A percentile compares a stretch with the other conserved stretches of the same genome.
phyloP scores from a whole-genome alignment of 805 yeast genomes.

The Blastobotrys chiropterorum region DNA sequence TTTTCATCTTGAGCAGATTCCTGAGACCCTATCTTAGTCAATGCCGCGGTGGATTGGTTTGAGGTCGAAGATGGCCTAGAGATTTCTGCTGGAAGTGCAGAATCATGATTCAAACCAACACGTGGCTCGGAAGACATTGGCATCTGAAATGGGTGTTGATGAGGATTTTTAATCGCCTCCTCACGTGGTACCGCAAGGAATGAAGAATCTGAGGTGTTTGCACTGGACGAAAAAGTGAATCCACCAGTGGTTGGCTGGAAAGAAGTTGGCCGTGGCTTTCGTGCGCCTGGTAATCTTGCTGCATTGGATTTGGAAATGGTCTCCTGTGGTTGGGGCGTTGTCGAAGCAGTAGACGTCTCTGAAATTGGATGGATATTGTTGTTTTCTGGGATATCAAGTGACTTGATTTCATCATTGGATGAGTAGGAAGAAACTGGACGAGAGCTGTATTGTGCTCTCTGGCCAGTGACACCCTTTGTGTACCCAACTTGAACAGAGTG shows the following conservation, averaged over 20 bases:
- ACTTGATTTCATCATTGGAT: slow-evolving; percentile 17
- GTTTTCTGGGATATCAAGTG: slow-evolving; percentile 19
- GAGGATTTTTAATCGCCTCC: not conserved
- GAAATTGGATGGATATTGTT: not conserved
- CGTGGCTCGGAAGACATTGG: slow-evolving; percentile 29
- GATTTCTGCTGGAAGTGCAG: slow-evolving; percentile 31
- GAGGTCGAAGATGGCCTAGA: slow-evolving; percentile 25
- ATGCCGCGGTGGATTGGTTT: slow-evolving; percentile 10
- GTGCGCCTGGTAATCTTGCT: slow-evolving; percentile 15
- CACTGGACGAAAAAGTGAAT: not conserved
- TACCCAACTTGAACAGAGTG: slow-evolving; percentile 24
- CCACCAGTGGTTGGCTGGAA: slow-evolving; percentile 28
- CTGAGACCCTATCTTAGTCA: slow-evolving; percentile 1
- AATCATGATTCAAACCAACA: slow-evolving; percentile 28
- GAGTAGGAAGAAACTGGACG: slow-evolving; percentile 5
- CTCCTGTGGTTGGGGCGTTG: not conserved
- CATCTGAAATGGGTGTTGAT: slow-evolving; percentile 12
- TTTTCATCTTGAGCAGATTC: not conserved
- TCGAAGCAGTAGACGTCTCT: not conserved
- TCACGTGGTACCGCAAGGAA: not conserved
- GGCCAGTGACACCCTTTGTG: slow-evolving; percentile 13
- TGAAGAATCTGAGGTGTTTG: not conserved
- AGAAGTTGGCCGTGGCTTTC: slow-evolving; percentile 34
- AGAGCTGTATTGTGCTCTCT: slow-evolving; percentile 8
- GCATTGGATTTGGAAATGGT: slow-evolving; percentile 3